Evolutionary conservation across 192 early-diverging fungal species (phyloP).

Genomic region (Coemansia guatemalensis): DNA sequence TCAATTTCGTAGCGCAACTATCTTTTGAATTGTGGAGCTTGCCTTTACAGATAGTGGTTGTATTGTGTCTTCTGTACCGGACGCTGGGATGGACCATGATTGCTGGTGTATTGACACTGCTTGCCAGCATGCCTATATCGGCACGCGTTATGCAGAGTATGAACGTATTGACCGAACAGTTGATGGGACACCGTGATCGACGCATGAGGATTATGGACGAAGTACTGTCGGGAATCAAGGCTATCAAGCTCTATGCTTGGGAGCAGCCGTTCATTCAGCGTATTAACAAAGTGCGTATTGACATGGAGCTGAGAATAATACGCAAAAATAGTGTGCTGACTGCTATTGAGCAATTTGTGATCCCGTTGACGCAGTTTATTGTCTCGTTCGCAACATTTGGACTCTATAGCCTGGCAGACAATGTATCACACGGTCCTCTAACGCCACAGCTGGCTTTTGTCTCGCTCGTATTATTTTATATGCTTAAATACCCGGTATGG

Average conservation of each 20-base stretch:
- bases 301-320: conserved; percentile 40
- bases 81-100: conserved; percentile 82
- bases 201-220: conserved; percentile 72
- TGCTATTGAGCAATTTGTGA: conserved; percentile 38
- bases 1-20: conserved; percentile 66
- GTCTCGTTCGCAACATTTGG: conserved; percentile 51
- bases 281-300: conserved; percentile 35
- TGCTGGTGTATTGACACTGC: conserved; percentile 82
- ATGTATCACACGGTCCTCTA: conserved; percentile 43
- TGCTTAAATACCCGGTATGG: conserved; percentile 45
- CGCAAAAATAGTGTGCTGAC: conserved; percentile 29
- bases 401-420: conserved; percentile 35
- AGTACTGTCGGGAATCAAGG: conserved; percentile 60
- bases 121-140: conserved; percentile 84
- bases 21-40: conserved; percentile 79
- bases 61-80: conserved; percentile 78
- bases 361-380: conserved; percentile 41
- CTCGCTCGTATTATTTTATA: conserved; percentile 46
- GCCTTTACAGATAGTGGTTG: conserved; percentile 78
- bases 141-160: conserved; percentile 65
- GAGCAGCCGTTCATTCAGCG: conserved; percentile 53
- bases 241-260: conserved; percentile 74
- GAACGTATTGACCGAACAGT: conserved; percentile 73
- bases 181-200: conserved; percentile 70
- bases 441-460: conserved; percentile 53